Evolutionary conservation across 2,329 filamentous ascomycete species (phyloP), one percentile per base, ranked within the genome.

Genomic region (Trichoderma brevicompactum): DNA sequence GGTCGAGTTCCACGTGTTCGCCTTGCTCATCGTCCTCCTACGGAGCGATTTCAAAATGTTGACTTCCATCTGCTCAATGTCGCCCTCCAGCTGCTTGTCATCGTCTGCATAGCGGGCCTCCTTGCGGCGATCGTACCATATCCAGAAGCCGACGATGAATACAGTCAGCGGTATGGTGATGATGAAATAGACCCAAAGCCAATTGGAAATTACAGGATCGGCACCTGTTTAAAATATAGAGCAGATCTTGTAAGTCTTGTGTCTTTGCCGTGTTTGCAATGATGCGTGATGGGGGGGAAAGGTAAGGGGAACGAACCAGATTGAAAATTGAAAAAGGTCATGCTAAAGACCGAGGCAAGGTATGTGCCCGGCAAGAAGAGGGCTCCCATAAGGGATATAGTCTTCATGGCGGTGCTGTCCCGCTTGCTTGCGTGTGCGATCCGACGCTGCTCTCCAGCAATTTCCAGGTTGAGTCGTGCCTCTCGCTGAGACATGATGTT

Each of bases 401-500:
- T 87, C 78, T 89, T 89, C 86, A 88, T 88, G 65, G 86, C 85
- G 4, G 84, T 86, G 73, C 84, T 85, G 73, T 88, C 85, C 12
- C 85, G 80, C 74, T 87, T 87, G 71, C 84, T 84, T 13, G 84
- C 83, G 70, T 87, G 83, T 3, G 85, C 85, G 64, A 88, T 80
- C 32, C 84, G 80, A 17, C 85, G 81, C 74, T 88, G 85, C 69
- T 87, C 84, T 66, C 82, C 83, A 7, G 85, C 85, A 74, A 87
- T 89, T 72, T 88, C 81, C 55, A 89, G 82, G 70, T 87, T 88
- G 65, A 89, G 81, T 66, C 87, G 85, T 5, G 85, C 86, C 72
- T 89, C 87, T 61, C 86, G 85, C 76, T 89, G 86, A 4, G 85
- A 85, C 72, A 88, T 87, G 74, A 89, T 86, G 74, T 88, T 89